Percentiles rank a stretch among this genome's conserved stretches.
Conservation (phyloP, 2,329 filamentous ascomycete species). For the Pestalotiopsis sp. region DNA sequence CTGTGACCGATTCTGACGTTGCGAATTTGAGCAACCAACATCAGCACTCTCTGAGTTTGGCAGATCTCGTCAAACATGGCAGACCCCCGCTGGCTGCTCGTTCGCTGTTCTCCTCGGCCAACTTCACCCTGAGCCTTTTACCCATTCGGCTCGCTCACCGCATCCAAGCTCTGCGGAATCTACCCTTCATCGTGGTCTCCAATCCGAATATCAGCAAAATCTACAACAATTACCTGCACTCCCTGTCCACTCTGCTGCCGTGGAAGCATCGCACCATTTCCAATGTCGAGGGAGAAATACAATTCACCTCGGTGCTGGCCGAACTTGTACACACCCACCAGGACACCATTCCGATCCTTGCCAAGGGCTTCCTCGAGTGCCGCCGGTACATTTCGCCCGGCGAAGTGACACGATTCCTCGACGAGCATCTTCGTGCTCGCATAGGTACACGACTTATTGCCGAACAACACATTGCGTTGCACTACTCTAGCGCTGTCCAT, state of each 20-base stretch:
- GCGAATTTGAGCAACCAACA: slow-evolving; percentile 75
- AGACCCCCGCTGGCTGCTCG: slow-evolving; percentile 80
- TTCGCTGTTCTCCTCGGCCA: slow-evolving; percentile 85
- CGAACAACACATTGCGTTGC: slow-evolving; percentile 94
- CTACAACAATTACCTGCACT: slow-evolving; percentile 95
- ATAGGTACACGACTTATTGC: slow-evolving; percentile 94
- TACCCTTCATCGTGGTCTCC: slow-evolving; percentile 98
- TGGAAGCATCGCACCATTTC: slow-evolving; percentile 72
- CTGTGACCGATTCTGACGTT: slow-evolving; percentile 74
- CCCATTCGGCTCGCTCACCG: slow-evolving; percentile 91
- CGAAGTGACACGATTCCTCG: slow-evolving; percentile 89
- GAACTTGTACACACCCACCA: slow-evolving; percentile 94
- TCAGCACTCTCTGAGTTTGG: slow-evolving; percentile 80
- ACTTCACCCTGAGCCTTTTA: slow-evolving; percentile 91
- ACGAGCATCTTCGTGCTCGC: slow-evolving; percentile 88
- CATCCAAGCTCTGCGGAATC: slow-evolving; percentile 88
- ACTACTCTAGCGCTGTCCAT: slow-evolving; percentile 72
- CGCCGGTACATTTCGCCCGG: slow-evolving; percentile 81
- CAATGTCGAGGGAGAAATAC: slow-evolving; percentile 82
- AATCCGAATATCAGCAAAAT: slow-evolving; percentile 94
- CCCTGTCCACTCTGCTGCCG: slow-evolving; percentile 84
- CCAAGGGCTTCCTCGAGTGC: slow-evolving; percentile 90
- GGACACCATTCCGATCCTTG: slow-evolving; percentile 92
- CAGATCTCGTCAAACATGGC: slow-evolving; percentile 84
- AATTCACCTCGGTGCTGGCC: slow-evolving; percentile 89